These are phyloP conservation scores for bread wheat (Triticum aestivum) DNA, from an alignment of 176 grass and related monocot species.

Conservation along the genomic window IWGSC_CS_RefSeq_v2.1 NC_057812.1:657640378-657640877, in stretches of 20 bases:
- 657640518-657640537: not conserved
- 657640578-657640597: conserved; percentile 90
- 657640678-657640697: not conserved
- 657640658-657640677: not conserved
- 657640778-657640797: conserved; percentile 69
- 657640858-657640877: conserved; percentile 23
- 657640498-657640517: not conserved
- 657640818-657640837: not conserved
- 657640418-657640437: conserved; percentile 19
- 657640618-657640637: conserved; percentile 80
- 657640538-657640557: not conserved
- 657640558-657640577: conserved; percentile 49
- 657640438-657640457: not conserved
- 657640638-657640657: conserved; percentile 66
- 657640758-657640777: conserved; percentile 79
- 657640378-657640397: conserved; percentile 88
- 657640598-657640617: conserved; percentile 80
- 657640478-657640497: not conserved
- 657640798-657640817: not conserved
- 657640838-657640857: not conserved
- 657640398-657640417: conserved; percentile 86
- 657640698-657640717: not conserved
- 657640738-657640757: conserved; percentile 88
- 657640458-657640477: conserved; percentile 11
- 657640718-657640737: conserved; percentile 85